Conservation (phyloP, 148 eudicot species). For the Diospyros lotus region DNA sequence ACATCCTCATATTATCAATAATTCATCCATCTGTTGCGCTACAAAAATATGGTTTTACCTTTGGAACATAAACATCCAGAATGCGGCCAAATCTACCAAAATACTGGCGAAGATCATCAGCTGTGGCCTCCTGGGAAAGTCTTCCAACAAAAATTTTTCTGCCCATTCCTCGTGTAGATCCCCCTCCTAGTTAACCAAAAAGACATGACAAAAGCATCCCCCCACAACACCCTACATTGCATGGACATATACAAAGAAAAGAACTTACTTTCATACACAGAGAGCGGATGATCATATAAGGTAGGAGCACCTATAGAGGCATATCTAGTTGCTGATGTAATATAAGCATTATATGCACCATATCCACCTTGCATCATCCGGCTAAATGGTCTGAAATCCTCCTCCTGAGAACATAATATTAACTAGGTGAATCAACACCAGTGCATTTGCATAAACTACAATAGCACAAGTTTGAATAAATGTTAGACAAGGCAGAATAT, state of each 20-base stretch:
- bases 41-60: constrained; percentile 41
- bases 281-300: constrained; percentile 75
- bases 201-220: background rate
- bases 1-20: background rate
- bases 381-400: constrained; percentile 55
- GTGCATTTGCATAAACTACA: background rate
- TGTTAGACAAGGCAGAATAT: background rate
- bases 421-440: background rate
- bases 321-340: constrained; percentile 89
- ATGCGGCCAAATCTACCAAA: constrained; percentile 96
- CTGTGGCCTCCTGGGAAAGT: constrained; percentile 90
- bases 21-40: background rate
- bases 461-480: background rate
- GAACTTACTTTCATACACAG: constrained; percentile 79
- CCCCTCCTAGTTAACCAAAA: constrained; percentile 33
- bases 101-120: constrained; percentile 81
- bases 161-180: constrained; percentile 68
- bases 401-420: constrained; percentile 45
- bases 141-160: constrained; percentile 94
- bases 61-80: constrained; percentile 85
- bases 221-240: background rate
- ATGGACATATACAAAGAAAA: background rate
- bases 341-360: constrained; percentile 94
- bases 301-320: constrained; percentile 96
- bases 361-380: constrained; percentile 67